Conservation (phyloP, 495 filamentous ascomycete species). For the Penicillium ochrochloron region DNA sequence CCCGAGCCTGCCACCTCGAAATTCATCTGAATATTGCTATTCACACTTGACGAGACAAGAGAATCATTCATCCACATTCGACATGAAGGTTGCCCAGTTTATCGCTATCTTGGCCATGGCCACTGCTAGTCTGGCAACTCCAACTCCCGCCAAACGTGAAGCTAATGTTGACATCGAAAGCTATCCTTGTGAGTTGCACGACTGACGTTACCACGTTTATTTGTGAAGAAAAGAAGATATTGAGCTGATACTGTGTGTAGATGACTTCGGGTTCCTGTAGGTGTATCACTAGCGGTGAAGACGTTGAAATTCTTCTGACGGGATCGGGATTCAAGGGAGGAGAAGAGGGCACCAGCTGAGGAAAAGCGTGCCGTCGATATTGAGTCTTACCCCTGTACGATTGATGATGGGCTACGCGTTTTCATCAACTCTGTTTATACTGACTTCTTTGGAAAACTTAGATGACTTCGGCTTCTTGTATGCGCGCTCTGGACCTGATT, state of each 20-base stretch:
- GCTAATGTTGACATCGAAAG: constrained; percentile 10
- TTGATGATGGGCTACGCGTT: not conserved
- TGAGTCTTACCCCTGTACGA: constrained; percentile 5
- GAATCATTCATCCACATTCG: not conserved
- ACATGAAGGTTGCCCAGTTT: constrained; percentile 2
- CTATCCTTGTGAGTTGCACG: constrained; percentile 3
- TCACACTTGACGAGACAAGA: not conserved
- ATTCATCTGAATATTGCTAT: not conserved
- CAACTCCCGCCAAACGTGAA: constrained; percentile 2
- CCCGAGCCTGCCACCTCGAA: not conserved
- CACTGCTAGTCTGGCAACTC: constrained; percentile 3
- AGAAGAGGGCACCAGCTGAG: constrained; percentile 4
- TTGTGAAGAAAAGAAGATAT: not conserved
- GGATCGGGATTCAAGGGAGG: not conserved
- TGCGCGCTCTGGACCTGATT: not conserved
- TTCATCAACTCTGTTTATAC: not conserved
- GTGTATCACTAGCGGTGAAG: not conserved
- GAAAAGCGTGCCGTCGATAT: constrained; percentile 9
- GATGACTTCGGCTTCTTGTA: constrained; percentile 8
- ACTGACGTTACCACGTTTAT: not conserved
- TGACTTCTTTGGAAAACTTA: constrained; percentile 1
- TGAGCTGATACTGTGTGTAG: not conserved
- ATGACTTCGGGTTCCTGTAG: constrained; percentile 5
- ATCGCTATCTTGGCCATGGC: constrained; percentile 5
- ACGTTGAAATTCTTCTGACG: not conserved